These are phyloP conservation scores for Maudiozyma pseudohumilis DNA, from an alignment of 805 yeast species.

Conservation along the genomic window DNA sequence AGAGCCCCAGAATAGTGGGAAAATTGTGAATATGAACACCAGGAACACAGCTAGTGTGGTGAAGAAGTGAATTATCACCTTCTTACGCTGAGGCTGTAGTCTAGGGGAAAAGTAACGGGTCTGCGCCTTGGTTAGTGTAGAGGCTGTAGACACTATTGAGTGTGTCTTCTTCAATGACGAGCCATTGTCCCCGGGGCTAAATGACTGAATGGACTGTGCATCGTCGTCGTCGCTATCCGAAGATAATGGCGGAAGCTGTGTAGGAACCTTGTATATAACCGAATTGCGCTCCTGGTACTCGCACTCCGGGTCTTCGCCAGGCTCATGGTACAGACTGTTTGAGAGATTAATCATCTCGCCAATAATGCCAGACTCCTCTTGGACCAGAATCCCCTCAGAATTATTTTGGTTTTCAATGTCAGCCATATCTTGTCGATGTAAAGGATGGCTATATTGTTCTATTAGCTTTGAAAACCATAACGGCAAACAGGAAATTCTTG, in stretches of 20 bases:
- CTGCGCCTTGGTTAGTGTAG: background rate
- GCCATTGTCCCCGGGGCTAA: background rate
- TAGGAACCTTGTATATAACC: background rate
- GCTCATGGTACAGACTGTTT: background rate
- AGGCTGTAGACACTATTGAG: background rate
- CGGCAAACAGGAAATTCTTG: no score
- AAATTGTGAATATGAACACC: conserved; percentile 15
- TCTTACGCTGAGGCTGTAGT: conserved; percentile 7
- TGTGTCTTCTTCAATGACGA: background rate
- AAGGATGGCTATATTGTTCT: no score
- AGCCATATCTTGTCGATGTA: no score
- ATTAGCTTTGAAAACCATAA: no score
- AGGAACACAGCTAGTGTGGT: conserved; percentile 11
- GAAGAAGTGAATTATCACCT: conserved; percentile 5
- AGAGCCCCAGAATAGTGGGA: conserved; percentile 32
- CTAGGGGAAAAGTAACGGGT: conserved; percentile 13
- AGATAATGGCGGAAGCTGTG: no score
- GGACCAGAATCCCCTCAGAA: background rate
- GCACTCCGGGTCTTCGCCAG: conserved; percentile 1
- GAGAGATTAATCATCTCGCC: conserved; percentile 1
- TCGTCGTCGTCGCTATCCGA: background rate
- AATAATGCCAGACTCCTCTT: background rate
- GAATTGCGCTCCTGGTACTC: background rate
- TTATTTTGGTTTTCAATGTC: background rate
- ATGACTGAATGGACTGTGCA: background rate